Percentiles rank a stretch among this genome's conserved stretches.
These are phyloP conservation scores for Crithidia brevicula DNA, from an alignment of 208 protist genomes.

Conservation along the genomic window DNA sequence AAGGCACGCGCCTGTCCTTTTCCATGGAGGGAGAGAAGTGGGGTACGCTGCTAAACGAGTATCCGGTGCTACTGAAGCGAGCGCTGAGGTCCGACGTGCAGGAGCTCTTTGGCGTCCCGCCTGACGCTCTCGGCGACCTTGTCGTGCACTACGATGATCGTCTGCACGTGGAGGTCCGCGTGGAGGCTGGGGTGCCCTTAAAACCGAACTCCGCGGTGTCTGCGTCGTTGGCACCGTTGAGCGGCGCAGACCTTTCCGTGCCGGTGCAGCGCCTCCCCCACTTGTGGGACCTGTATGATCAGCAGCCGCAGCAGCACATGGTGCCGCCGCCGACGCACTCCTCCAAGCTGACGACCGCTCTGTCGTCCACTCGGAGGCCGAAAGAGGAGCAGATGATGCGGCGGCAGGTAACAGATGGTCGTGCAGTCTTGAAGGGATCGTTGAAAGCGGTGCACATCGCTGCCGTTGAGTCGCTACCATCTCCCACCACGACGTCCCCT, in stretches of 20 bases:
- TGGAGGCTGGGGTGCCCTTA: not conserved
- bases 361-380: not conserved
- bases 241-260: not conserved
- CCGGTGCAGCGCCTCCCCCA: conserved; percentile 3
- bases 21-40: conserved; percentile 13
- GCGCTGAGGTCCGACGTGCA: conserved; percentile 20
- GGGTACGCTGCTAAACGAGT: not conserved
- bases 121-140: not conserved
- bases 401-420: not conserved
- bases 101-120: conserved; percentile 6
- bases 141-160: not conserved
- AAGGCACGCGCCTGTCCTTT: conserved; percentile 7
- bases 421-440: conserved; percentile 10
- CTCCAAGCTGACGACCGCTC: not conserved
- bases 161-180: not conserved
- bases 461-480: conserved; percentile 7
- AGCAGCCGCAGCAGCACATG: conserved; percentile 4
- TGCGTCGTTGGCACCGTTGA: not conserved
- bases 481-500: not conserved
- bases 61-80: conserved; percentile 13
- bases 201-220: not conserved
- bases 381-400: not conserved
- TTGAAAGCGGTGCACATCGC: not conserved
- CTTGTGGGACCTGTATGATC: conserved; percentile 3
- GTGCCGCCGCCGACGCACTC: not conserved